A percentile compares a stretch with the other conserved stretches of the same genome.
Conservation (phyloP, 2,329 filamentous ascomycete species). For the Aspergillus melleus region DNA sequence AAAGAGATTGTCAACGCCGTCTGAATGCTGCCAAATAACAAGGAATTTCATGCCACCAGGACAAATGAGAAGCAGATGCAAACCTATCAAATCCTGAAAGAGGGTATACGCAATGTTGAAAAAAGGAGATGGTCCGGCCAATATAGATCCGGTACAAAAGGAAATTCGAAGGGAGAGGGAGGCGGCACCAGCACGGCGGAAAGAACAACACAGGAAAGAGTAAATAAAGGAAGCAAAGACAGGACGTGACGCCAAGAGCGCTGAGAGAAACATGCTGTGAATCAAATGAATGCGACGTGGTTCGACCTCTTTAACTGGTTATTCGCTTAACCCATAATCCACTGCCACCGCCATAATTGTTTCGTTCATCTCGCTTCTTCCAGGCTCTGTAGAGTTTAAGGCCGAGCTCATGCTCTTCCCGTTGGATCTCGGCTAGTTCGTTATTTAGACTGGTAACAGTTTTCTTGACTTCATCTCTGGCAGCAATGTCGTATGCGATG, state of each 20-base stretch:
- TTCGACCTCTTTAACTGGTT: conserved; percentile 54
- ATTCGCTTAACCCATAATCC: conserved; percentile 77
- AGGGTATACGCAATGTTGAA: conserved; percentile 12
- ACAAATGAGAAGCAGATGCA: conserved; percentile 1
- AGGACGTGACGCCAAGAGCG: conserved; percentile 3
- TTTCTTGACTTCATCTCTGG: conserved; percentile 54
- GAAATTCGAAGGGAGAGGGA: background rate
- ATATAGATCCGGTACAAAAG: conserved; percentile 5
- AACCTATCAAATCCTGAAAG: conserved; percentile 11
- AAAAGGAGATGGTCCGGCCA: conserved; percentile 7
- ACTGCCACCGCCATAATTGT: conserved; percentile 50
- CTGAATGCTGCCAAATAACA: background rate
- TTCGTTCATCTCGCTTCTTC: conserved; percentile 70
- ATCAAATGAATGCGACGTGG: conserved; percentile 2
- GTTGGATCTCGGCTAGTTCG: conserved; percentile 71
- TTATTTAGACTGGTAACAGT: conserved; percentile 66
- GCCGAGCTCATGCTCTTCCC: conserved; percentile 77
- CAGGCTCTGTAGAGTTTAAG: conserved; percentile 72
- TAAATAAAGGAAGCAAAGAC: conserved; percentile 11
- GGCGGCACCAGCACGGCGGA: background rate
- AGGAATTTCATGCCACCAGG: background rate
- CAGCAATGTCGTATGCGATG: conserved; percentile 66
- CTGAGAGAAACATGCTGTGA: background rate
- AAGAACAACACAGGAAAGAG: background rate
- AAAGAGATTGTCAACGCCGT: conserved; percentile 5